Conservation (phyloP, 768 basidiomycete species). For the Russula vinacea region DNA sequence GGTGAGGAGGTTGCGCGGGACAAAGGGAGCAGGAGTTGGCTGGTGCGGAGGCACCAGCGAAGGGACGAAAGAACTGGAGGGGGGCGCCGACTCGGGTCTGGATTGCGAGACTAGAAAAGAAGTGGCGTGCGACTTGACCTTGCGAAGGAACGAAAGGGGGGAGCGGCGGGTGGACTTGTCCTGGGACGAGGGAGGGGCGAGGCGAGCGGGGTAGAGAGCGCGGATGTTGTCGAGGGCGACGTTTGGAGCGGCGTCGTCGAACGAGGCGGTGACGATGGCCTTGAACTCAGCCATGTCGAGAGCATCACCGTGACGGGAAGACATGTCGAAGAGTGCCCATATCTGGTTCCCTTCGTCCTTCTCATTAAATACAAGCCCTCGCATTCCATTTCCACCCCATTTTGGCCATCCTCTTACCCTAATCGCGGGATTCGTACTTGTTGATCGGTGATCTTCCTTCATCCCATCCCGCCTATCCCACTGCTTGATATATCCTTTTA, state of each 20-base stretch:
- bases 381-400: slow-evolving; percentile 2
- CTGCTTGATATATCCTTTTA: slow-evolving; percentile 6
- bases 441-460: slow-evolving; percentile 10
- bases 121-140: slow-evolving; percentile 17
- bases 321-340: not conserved
- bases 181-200: not conserved
- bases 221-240: slow-evolving; percentile 20
- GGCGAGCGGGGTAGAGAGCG: not conserved
- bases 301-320: not conserved
- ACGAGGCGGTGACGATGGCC: slow-evolving; percentile 26
- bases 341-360: not conserved
- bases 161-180: not conserved
- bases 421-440: not conserved
- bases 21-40: slow-evolving; percentile 2
- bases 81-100: not conserved
- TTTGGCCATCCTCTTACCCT: slow-evolving; percentile 4
- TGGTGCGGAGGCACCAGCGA: not conserved
- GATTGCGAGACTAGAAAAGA: slow-evolving; percentile 5
- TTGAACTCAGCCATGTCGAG: slow-evolving; percentile 24
- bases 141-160: slow-evolving; percentile 19
- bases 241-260: slow-evolving; percentile 17
- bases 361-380: slow-evolving; percentile 12
- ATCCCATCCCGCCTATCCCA: not conserved
- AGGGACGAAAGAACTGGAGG: slow-evolving; percentile 7
- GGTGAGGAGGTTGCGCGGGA: slow-evolving; percentile 7